These are phyloP conservation scores for Colletotrichum lupini DNA, from an alignment of 2,329 filamentous ascomycete species.

Conservation along the genomic window DNA sequence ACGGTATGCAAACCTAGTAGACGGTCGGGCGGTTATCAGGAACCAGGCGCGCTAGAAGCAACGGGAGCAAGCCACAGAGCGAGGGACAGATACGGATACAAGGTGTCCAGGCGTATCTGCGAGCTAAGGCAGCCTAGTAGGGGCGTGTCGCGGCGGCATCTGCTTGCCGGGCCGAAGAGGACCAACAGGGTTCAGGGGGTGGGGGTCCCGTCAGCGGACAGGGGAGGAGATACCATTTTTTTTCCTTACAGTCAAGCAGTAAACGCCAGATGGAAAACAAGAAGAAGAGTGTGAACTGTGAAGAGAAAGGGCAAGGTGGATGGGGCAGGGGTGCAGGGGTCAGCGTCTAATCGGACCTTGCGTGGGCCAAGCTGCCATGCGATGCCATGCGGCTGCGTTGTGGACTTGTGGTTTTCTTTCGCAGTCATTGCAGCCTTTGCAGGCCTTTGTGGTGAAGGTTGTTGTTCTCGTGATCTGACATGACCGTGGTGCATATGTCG, in stretches of 20 bases:
- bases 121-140: neutral
- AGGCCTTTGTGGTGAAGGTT: neutral
- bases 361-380: neutral
- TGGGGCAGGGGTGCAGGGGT: slow-evolving; percentile 5
- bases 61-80: slow-evolving; percentile 11
- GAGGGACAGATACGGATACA: neutral
- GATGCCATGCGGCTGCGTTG: neutral
- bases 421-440: neutral
- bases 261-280: neutral
- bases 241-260: no score
- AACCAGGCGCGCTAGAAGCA: neutral
- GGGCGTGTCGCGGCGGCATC: slow-evolving; percentile 14
- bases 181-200: slow-evolving; percentile 19
- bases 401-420: neutral
- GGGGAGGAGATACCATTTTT: slow-evolving; percentile 3
- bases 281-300: neutral
- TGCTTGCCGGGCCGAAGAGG: slow-evolving; percentile 29
- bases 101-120: neutral
- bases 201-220: neutral
- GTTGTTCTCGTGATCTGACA: neutral
- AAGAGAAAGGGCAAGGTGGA: neutral
- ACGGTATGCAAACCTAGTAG: neutral
- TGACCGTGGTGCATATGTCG: neutral
- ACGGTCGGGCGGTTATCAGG: neutral
- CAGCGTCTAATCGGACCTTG: slow-evolving; percentile 30